phyloP scores from a whole-genome alignment of 805 yeast genomes.

The Sungouiella blattae region DNA sequence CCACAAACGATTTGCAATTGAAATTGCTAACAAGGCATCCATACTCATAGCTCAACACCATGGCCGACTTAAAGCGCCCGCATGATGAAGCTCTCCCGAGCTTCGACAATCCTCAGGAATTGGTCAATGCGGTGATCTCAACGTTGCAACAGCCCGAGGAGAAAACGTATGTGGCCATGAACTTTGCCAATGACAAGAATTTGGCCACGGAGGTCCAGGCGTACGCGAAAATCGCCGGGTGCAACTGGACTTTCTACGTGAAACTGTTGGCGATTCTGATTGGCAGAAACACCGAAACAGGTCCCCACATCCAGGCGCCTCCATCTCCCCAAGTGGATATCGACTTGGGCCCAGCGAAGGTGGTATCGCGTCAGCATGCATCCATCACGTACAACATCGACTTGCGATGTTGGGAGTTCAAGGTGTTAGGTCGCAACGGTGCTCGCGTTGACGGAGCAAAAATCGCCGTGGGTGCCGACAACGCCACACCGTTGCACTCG shows the following conservation, averaged over 20 bases:
- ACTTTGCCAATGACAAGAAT: slow-evolving; percentile 71
- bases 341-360: slow-evolving; percentile 95
- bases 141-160: slow-evolving; percentile 69
- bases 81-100: slow-evolving; percentile 26
- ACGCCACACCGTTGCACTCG: slow-evolving; percentile 60
- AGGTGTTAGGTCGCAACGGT: slow-evolving; percentile 86
- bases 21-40: too few relatives aligned
- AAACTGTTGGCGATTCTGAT: slow-evolving; percentile 70
- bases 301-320: slow-evolving; percentile 10
- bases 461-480: slow-evolving; percentile 45
- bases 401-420: slow-evolving; percentile 80
- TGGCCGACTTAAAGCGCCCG: slow-evolving; percentile 9
- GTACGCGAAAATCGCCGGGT: slow-evolving; percentile 92
- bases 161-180: slow-evolving; percentile 66
- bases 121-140: slow-evolving; percentile 72
- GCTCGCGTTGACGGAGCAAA: slow-evolving; percentile 80
- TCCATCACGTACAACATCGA: slow-evolving; percentile 71
- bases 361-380: slow-evolving; percentile 92
- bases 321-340: slow-evolving; percentile 53
- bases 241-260: slow-evolving; percentile 91
- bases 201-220: slow-evolving; percentile 85
- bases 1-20: too few relatives aligned
- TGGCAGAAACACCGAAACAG: slow-evolving; percentile 73
- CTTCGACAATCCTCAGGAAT: slow-evolving; percentile 58
- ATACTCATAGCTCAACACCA: too few relatives aligned